phyloP scores from a whole-genome alignment of 2,329 filamentous ascomycete species.

The Monosporascus sp. region DNA sequence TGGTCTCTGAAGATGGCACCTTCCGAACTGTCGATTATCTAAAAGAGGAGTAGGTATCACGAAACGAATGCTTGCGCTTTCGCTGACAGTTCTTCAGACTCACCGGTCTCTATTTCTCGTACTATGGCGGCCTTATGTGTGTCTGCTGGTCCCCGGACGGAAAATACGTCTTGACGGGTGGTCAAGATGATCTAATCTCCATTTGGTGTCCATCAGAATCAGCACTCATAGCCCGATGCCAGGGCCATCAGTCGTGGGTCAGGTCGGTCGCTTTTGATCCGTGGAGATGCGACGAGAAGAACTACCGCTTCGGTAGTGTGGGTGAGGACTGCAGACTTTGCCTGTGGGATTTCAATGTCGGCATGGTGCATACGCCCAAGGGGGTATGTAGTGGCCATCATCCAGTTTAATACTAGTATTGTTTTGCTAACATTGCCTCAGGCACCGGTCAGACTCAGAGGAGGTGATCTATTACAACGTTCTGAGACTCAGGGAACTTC shows the following conservation, averaged over 20 bases:
- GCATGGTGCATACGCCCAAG: conserved; percentile 90
- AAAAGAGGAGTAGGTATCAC: conserved; percentile 66
- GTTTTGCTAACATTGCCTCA: conserved; percentile 1
- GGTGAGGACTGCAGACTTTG: conserved; percentile 88
- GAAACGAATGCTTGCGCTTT: background rate
- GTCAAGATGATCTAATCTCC: conserved; percentile 91
- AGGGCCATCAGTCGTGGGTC: conserved; percentile 95
- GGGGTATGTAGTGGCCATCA: conserved; percentile 51
- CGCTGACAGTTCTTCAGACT: conserved; percentile 46
- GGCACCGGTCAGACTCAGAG: background rate
- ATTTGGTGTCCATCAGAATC: conserved; percentile 90
- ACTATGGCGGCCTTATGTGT: conserved; percentile 88
- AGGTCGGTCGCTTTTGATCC: conserved; percentile 91
- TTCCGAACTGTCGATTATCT: conserved; percentile 89
- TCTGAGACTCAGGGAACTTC: conserved; percentile 57
- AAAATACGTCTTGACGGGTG: conserved; percentile 90
- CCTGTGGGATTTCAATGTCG: conserved; percentile 95
- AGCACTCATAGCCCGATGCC: conserved; percentile 82
- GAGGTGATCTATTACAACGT: conserved; percentile 37
- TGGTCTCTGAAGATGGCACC: conserved; percentile 87
- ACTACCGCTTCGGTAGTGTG: conserved; percentile 93
- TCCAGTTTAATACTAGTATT: conserved; percentile 6
- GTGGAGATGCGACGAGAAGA: conserved; percentile 93
- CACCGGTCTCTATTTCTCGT: conserved; percentile 81
- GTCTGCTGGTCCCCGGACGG: conserved; percentile 98